phyloP scores from a whole-genome alignment of 108 stramenopile genomes.

The Skeletonema marinoi region DNA sequence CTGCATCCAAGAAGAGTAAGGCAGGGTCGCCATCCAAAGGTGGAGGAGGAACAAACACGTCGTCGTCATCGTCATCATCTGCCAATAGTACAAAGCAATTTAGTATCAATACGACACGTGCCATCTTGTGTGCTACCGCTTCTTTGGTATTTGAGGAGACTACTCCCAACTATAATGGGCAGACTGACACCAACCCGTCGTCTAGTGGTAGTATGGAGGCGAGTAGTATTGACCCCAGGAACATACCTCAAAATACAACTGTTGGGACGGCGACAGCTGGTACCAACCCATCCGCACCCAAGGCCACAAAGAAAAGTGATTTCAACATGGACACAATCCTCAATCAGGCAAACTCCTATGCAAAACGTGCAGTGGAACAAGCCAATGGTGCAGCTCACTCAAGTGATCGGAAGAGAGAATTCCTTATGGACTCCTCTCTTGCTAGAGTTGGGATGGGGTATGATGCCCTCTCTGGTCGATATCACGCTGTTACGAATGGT shows the following conservation, averaged over 20 bases:
- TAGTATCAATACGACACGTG: slow-evolving; percentile 46
- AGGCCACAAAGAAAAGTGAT: slow-evolving; percentile 16
- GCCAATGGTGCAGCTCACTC: slow-evolving; percentile 57
- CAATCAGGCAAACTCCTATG: slow-evolving; percentile 61
- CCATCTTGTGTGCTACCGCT: slow-evolving; percentile 73
- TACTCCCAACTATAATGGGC: slow-evolving; percentile 46
- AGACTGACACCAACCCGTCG: no score
- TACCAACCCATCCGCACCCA: background rate
- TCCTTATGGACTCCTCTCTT: slow-evolving; percentile 53
- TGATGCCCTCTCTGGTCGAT: background rate
- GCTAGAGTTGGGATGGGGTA: slow-evolving; percentile 10
- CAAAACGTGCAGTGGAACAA: slow-evolving; percentile 55
- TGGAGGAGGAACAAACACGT: background rate
- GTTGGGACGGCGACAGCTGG: background rate
- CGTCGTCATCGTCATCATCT: slow-evolving; percentile 1
- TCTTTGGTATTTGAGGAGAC: slow-evolving; percentile 60
- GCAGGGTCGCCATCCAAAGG: background rate
- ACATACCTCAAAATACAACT: background rate
- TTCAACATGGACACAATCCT: slow-evolving; percentile 70
- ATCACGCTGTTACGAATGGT: background rate
- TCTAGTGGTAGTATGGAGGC: background rate
- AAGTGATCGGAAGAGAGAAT: slow-evolving; percentile 53
- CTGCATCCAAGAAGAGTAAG: background rate
- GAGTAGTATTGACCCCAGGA: slow-evolving; percentile 1
- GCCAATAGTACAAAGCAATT: background rate